Evolutionary conservation across 208 protist species (phyloP).

Genomic region (Acanthamoeba castellanii): DNA sequence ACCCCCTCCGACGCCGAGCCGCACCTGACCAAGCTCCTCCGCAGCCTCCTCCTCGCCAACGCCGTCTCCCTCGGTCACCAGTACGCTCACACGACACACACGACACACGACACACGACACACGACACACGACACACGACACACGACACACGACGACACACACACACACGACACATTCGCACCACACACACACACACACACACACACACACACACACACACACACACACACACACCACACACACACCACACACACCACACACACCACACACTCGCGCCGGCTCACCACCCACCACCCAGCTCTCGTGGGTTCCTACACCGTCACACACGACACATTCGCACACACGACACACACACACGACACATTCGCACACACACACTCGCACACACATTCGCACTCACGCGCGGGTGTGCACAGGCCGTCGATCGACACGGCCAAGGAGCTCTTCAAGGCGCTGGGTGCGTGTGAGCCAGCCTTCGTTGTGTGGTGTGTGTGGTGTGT

Average conservation of each 20-base stretch:
- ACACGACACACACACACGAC: not conserved
- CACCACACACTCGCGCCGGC: too few species aligned
- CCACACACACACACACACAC: too few species aligned
- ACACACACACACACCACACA: too few species aligned
- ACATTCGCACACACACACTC: too few species aligned
- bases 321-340: not conserved
- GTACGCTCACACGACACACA: not conserved
- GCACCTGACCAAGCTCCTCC: slow-evolving; percentile 25
- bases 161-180: too few species aligned
- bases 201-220: too few species aligned
- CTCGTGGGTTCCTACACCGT: not conserved
- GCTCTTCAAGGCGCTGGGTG: not conserved
- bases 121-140: too few species aligned
- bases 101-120: not conserved
- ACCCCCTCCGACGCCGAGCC: not conserved
- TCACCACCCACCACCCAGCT: not conserved
- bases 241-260: too few species aligned
- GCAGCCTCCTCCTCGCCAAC: slow-evolving; percentile 9
- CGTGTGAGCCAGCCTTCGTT: not conserved
- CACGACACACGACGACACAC: too few species aligned
- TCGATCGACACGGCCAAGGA: not conserved
- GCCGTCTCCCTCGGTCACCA: slow-evolving; percentile 7
- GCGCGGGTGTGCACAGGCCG: not conserved
- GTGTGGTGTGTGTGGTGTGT: not conserved
- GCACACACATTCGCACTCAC: not conserved